These are phyloP conservation scores for Amanita polypyramis DNA, from an alignment of 768 basidiomycete genomes.

Conservation along the genomic window DNA sequence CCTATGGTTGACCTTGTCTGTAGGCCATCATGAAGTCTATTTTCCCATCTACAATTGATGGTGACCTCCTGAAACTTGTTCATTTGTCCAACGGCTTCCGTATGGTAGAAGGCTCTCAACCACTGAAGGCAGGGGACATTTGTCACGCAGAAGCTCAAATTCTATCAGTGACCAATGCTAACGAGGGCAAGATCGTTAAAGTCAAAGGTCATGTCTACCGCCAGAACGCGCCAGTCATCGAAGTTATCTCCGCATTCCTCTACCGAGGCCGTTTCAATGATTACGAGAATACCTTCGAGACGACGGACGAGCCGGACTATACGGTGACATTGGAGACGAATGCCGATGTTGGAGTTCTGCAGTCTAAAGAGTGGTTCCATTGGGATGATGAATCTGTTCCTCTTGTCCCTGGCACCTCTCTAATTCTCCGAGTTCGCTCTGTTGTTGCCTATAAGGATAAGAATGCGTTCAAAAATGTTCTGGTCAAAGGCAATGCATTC, in stretches of 20 bases:
- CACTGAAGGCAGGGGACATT: conserved; percentile 76
- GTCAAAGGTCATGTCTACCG: conserved; percentile 81
- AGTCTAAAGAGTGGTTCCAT: conserved; percentile 96
- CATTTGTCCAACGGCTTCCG: conserved; percentile 97
- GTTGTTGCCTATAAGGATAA: conserved; percentile 89
- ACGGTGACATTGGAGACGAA: conserved; percentile 63
- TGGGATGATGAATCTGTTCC: conserved; percentile 83
- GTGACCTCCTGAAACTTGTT: conserved; percentile 90
- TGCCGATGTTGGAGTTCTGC: conserved; percentile 79
- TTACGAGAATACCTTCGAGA: conserved; percentile 94
- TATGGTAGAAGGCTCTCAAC: conserved; percentile 65
- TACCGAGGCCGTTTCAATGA: conserved; percentile 93
- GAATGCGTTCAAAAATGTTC: conserved; percentile 68
- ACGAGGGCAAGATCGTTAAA: conserved; percentile 88
- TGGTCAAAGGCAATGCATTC: conserved; percentile 79
- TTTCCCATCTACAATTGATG: conserved; percentile 87
- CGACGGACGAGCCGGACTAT: conserved; percentile 83
- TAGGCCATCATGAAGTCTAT: conserved; percentile 99
- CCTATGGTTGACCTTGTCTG: conserved; percentile 7
- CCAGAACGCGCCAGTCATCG: conserved; percentile 71
- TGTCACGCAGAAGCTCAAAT: conserved; percentile 88
- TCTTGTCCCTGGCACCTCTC: conserved; percentile 66
- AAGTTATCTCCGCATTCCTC: conserved; percentile 91
- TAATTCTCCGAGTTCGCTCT: conserved; percentile 86
- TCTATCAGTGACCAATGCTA: conserved; percentile 79